Evolutionary conservation across 1,284 basidiomycete species (phyloP), one percentile per base, ranked within the genome.

Genomic region (Boletus austroedulis): DNA sequence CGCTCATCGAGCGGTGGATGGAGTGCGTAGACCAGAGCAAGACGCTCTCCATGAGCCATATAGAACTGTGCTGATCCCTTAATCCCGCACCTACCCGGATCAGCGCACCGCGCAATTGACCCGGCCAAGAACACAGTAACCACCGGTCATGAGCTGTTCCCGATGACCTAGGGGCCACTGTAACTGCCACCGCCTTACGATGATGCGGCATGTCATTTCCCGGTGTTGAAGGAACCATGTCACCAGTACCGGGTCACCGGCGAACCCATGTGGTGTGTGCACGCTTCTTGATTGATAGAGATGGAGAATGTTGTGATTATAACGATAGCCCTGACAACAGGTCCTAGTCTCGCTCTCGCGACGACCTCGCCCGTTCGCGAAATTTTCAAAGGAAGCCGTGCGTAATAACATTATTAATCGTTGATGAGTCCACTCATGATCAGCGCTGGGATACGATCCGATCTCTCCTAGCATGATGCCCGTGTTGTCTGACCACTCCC

Each of bases 351-450:
- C 12, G n/a, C 21, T 17, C 15, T 46, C 19, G 41, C 36, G 17
- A 43, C 5, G 28, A 23, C 41, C 57, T 29, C 26, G 43, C 15
- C 26, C 17, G 11, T 19, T 41, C 15, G 31, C 21, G 38, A 44
- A 38, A 49, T 23, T 3, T 19, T 24, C 2, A 43, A 32, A 38
- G 31, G 49, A 47, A 21, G 3, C 40, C 49, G 40, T 44, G 40
- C 32, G 44, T 29, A 31, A 48, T 38, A 55, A 40, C 1, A 21
- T 7, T 23, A 23, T 0, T 12, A 23, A 43, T 43, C 14, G 19
- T 24, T 46, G 50, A 31, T 44, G 4, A 12, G 64, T 55, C 46
- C 56, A n/a, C 44, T 67, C 59, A 69, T 69, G 67, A 71, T 70
- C 68, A 67, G 57, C 65, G 65, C 48, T 53, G 55, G 29, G 38